These are phyloP conservation scores for Candida qinlingensis DNA, from an alignment of 805 yeast genomes.

Conservation along the genomic window DNA sequence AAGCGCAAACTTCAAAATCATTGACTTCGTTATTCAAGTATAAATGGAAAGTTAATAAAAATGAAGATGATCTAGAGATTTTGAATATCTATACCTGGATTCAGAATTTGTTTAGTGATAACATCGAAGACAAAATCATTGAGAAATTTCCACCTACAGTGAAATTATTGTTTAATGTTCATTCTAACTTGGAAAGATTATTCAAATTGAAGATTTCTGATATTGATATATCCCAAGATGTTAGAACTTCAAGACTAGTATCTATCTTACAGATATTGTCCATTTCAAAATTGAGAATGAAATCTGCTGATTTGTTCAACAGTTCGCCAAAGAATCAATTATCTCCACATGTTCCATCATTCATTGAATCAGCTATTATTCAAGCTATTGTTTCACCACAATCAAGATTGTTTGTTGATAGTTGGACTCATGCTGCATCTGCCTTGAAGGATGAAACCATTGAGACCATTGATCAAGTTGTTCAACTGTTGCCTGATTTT, in stretches of 20 bases:
- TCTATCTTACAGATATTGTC: constrained; percentile 62
- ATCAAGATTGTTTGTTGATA: constrained; percentile 58
- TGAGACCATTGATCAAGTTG: constrained; percentile 28
- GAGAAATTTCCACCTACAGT: constrained; percentile 65
- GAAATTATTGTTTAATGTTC: constrained; percentile 58
- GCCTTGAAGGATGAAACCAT: constrained; percentile 15
- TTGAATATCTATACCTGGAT: constrained; percentile 71
- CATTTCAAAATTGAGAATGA: constrained; percentile 64
- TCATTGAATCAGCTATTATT: constrained; percentile 73
- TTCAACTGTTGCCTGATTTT: constrained; percentile 29
- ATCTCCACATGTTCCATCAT: constrained; percentile 66
- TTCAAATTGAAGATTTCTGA: constrained; percentile 63
- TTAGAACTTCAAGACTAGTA: constrained; percentile 64
- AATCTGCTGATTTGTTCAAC: constrained; percentile 39
- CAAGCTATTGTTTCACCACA: constrained; percentile 78
- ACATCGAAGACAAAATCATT: constrained; percentile 36
- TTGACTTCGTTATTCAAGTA: constrained; percentile 52
- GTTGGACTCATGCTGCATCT: constrained; percentile 58
- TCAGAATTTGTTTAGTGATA: constrained; percentile 45
- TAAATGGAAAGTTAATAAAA: constrained; percentile 31
- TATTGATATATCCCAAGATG: constrained; percentile 46
- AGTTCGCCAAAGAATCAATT: constrained; percentile 13
- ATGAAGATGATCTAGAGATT: constrained; percentile 53
- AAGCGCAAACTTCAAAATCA: constrained; percentile 57
- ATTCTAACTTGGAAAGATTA: constrained; percentile 59